Percentiles rank a stretch among this genome's conserved stretches.
Evolutionary conservation across 495 filamentous ascomycete genomes (phyloP).

Genomic region (Chaetomium fimeti): DNA sequence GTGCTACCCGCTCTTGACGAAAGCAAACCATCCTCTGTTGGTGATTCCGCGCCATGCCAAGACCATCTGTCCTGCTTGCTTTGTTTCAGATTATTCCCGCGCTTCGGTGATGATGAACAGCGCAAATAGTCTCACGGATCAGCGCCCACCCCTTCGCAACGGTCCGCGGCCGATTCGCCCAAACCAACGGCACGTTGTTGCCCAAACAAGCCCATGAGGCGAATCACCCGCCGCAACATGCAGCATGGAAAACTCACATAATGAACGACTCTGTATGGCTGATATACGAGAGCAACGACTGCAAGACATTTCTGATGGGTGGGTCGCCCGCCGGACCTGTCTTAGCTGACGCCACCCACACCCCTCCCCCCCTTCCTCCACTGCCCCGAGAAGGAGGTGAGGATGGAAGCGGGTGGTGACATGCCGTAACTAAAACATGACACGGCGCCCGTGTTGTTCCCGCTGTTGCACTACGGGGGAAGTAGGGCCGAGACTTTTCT

Average conservation of each 20-base stretch:
- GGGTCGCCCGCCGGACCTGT: not conserved
- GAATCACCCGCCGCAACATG: no score
- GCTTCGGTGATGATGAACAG: not conserved
- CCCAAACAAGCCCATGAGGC: no score
- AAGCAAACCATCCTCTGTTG: not conserved
- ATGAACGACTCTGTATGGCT: not conserved
- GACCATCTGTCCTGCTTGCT: not conserved
- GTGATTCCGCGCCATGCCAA: no score
- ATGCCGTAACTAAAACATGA: not conserved
- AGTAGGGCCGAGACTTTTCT: not conserved
- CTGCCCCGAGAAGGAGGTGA: no score
- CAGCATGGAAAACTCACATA: no score
- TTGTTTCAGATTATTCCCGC: not conserved
- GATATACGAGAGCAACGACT: not conserved
- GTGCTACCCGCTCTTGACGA: not conserved
- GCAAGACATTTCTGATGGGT: not conserved
- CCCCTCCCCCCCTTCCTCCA: no score
- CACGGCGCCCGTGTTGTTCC: not conserved
- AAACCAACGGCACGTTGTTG: not conserved
- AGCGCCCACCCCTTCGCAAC: no score
- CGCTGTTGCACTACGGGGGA: no score
- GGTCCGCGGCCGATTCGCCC: not conserved
- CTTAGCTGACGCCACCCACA: slow-evolving; percentile 7
- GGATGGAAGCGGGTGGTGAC: not conserved
- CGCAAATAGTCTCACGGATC: not conserved